A percentile compares a stretch with the other conserved stretches of the same genome.
These are phyloP conservation scores for Fusarium tuaranense DNA, from an alignment of 2,329 filamentous ascomycete species.

Conservation along the genomic window DNA sequence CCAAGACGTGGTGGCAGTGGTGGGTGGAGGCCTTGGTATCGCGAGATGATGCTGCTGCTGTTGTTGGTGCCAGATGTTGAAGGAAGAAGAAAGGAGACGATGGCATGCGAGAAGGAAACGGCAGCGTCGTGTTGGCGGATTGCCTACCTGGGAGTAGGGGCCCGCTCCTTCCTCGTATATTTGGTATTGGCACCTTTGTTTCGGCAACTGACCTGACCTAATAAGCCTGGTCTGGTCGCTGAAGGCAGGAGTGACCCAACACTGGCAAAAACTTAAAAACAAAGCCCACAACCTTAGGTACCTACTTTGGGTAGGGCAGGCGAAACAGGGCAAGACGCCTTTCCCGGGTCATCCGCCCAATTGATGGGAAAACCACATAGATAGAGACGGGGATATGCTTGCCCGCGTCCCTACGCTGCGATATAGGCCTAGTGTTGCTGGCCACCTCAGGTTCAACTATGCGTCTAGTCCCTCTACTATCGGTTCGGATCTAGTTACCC, in stretches of 20 bases:
- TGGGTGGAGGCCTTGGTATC: not conserved
- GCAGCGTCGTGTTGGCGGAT: not conserved
- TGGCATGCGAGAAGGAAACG: not conserved
- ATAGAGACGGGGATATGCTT: not conserved
- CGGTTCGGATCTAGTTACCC: conserved; percentile 6
- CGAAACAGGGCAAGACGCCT: not conserved
- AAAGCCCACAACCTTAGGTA: not conserved
- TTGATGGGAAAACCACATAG: not conserved
- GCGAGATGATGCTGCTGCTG: not conserved
- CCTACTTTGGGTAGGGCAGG: no score
- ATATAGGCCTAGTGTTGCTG: not conserved
- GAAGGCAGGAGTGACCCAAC: not conserved
- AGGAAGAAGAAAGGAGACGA: conserved; percentile 6
- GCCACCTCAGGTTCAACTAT: not conserved
- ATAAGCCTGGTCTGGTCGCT: not conserved
- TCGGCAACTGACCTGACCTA: conserved; percentile 8
- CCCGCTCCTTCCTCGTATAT: conserved; percentile 37
- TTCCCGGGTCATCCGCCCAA: not conserved
- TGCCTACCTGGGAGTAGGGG: not conserved
- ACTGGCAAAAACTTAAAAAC: not conserved
- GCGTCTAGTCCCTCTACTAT: not conserved
- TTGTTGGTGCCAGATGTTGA: not conserved
- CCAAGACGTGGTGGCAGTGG: not conserved
- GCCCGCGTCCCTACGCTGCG: not conserved
- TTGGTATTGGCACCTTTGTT: conserved; percentile 15